Base-by-base conservation (phyloP, 768 basidiomycete genomes). In the Boletus speciosus region DNA sequence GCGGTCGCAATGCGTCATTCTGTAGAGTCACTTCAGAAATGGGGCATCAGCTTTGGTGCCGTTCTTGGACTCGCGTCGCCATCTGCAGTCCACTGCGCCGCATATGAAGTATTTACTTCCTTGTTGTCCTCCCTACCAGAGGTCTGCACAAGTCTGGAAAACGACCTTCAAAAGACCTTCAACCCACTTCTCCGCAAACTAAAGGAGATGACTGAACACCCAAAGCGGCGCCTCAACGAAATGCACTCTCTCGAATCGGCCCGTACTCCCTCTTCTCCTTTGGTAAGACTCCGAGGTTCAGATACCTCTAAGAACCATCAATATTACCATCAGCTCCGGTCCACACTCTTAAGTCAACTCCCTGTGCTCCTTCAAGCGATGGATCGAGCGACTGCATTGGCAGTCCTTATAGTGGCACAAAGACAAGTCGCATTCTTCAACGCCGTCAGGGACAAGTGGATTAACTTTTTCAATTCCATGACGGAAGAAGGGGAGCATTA, bases 161-260 rank as follows among this genome's bases (percentile, higher is more conserved):
- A 61, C 0, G 71, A 75, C 5, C 73, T 86, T 38, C 77, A 74
- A 36, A 72, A 75, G 21, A 66, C 72, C 35, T 66, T 89, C 12
- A 67, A 86, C 10, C 77, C 77, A 23, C 77, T 81, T 49, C 74
- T 90, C 19, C 73, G 78, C 3, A 71, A 76, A 48, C 71, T 90
- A 5, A 68, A 84, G 32, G 73, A 75, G 52, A 80, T 81, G 49
- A 78, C 81, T 63, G 74, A 73, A 35, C 73, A 81, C 31, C 86
- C 88, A 0, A 69, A 78, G 34, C 81, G 81, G 53, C 77, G 88
- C 6, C 73, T 90, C 4, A 78, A 79, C 5, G 83, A 83, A 3
- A 85, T 90, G 82, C 76, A 81, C 53, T 78, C 82, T 10, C 82
- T 88, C 52, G 82, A 83, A 42, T 83, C 84, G 2, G 75, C 86